A percentile compares a stretch with the other conserved stretches of the same genome.
Evolutionary conservation across 169 alveolate species (phyloP).

Genomic region (Theileria equi): DNA sequence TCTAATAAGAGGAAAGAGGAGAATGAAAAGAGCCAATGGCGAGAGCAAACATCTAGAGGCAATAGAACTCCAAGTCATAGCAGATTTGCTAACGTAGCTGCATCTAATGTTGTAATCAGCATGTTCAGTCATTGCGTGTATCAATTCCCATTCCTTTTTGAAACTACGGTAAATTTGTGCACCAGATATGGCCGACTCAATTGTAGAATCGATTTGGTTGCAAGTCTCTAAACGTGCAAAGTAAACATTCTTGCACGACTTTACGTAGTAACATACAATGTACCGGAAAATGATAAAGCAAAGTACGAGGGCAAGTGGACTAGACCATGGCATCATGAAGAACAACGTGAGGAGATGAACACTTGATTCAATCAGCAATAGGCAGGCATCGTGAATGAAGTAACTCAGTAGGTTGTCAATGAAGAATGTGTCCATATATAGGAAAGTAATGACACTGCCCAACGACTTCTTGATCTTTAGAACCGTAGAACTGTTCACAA

Average conservation of each 20-base stretch:
- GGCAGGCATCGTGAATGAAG: constrained; percentile 8
- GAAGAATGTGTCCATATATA: constrained; percentile 31
- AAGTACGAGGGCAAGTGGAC: constrained; percentile 16
- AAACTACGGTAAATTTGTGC: constrained; percentile 42
- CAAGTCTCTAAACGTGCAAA: constrained; percentile 15
- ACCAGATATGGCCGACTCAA: constrained; percentile 39
- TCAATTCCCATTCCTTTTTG: constrained; percentile 29
- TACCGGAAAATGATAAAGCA: constrained; percentile 1
- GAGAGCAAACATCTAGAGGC: constrained; percentile 11
- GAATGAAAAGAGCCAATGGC: neutral
- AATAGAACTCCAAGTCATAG: constrained; percentile 30
- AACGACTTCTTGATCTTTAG: constrained; percentile 13
- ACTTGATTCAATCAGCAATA: constrained; percentile 9
- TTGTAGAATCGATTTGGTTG: constrained; percentile 22
- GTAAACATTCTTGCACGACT: constrained; percentile 37
- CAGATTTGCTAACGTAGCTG: constrained; percentile 12
- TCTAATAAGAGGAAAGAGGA: constrained; percentile 20
- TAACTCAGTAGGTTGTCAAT: constrained; percentile 43
- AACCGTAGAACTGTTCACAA: constrained; percentile 18
- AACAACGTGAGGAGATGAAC: constrained; percentile 43
- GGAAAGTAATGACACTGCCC: constrained; percentile 22
- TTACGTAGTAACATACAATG: constrained; percentile 4
- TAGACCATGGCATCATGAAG: constrained; percentile 23
- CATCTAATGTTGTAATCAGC: constrained; percentile 22
- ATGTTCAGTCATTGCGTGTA: constrained; percentile 9